These are phyloP conservation scores for Heliamphora pulchella DNA, from an alignment of 179 eudicot species.

Conservation along the genomic window DNA sequence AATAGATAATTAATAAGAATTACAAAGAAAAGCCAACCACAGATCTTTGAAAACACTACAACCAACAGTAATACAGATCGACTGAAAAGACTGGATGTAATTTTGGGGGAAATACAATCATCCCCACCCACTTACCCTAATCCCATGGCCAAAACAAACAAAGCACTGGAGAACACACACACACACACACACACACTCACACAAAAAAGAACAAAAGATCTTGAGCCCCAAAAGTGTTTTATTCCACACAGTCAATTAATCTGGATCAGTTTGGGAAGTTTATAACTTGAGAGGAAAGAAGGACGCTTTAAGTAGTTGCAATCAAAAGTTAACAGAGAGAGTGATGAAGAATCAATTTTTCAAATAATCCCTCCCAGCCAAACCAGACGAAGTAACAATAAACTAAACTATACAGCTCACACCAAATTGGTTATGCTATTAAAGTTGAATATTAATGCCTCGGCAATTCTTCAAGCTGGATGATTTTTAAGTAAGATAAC, in stretches of 20 bases:
- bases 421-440: too few species aligned
- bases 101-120: not conserved
- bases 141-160: not conserved
- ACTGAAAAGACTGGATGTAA: not conserved
- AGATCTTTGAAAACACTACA: not conserved
- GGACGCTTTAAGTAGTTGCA: not conserved
- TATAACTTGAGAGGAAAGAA: not conserved
- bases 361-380: not conserved
- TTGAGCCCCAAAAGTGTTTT: too few species aligned
- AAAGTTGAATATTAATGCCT: not conserved
- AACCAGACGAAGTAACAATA: not conserved
- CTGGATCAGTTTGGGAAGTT: not conserved
- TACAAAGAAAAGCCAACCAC: not conserved
- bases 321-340: conserved; percentile 8
- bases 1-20: not conserved
- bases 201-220: too few species aligned
- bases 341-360: not conserved
- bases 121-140: not conserved
- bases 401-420: not conserved
- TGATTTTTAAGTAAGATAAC: not conserved
- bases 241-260: not conserved
- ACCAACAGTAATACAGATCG: not conserved
- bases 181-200: too few species aligned
- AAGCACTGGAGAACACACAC: too few species aligned
- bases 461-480: conserved; percentile 1